Conservation (phyloP, 2,329 filamentous ascomycete genomes). For the Aspergillus japonicus region DNA sequence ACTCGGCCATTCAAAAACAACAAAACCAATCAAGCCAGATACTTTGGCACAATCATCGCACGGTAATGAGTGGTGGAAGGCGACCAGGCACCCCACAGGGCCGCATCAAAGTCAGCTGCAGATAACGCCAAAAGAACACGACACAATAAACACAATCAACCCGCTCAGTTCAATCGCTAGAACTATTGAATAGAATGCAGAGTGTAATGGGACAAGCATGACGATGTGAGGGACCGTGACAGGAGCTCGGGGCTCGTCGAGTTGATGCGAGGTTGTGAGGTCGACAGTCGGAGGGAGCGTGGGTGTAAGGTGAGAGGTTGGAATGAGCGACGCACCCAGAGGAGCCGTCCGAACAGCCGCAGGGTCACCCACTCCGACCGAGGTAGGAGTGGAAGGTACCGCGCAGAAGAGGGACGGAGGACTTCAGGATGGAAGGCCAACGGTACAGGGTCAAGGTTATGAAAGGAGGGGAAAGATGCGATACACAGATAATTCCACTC, state of each 20-base stretch:
- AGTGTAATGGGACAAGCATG: constrained; percentile 15
- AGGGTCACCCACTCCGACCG: not conserved
- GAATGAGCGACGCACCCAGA: constrained; percentile 5
- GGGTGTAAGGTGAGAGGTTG: not conserved
- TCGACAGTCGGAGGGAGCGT: not conserved
- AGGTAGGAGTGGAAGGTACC: not conserved
- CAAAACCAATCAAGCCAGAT: constrained; percentile 12
- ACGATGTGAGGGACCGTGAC: constrained; percentile 14
- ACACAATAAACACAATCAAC: constrained; percentile 25
- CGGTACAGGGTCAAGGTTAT: constrained; percentile 8
- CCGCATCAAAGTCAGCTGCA: constrained; percentile 14
- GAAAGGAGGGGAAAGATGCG: constrained; percentile 6
- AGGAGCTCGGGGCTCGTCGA: constrained; percentile 13
- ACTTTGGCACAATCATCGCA: constrained; percentile 16
- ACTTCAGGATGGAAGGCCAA: constrained; percentile 12
- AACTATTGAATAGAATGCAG: constrained; percentile 26
- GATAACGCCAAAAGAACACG: constrained; percentile 9
- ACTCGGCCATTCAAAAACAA: constrained; percentile 10
- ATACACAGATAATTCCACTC: constrained; percentile 10
- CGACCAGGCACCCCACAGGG: constrained; percentile 11
- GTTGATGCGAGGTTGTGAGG: constrained; percentile 1
- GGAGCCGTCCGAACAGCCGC: not conserved
- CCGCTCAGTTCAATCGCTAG: constrained; percentile 33
- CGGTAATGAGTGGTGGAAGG: constrained; percentile 20
- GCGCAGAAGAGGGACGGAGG: constrained; percentile 3